A percentile compares a stretch with the other conserved stretches of the same genome.
phyloP scores from a whole-genome alignment of 106 monocot genomes.

The Ottelia alismoides region DNA sequence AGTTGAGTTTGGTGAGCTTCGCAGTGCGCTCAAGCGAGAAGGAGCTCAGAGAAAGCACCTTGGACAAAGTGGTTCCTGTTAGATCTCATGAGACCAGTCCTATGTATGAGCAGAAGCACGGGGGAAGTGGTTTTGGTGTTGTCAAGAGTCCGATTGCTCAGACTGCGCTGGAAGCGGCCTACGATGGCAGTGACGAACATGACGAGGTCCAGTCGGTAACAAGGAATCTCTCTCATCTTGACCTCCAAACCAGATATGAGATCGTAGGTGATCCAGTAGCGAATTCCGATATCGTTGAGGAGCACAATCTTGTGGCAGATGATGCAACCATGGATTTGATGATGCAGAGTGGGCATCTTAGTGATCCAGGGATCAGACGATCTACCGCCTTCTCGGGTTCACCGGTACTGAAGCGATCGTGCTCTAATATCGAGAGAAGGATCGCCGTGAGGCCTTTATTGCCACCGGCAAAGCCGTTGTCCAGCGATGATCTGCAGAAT shows the following conservation, averaged over 20 bases:
- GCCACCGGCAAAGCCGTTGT: conserved; percentile 35
- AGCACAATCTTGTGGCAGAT: conserved; percentile 17
- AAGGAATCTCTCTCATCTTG: conserved; percentile 50
- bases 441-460: conserved; percentile 1
- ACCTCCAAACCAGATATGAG: conserved; percentile 28
- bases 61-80: neutral
- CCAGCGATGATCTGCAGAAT: conserved; percentile 32
- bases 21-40: conserved; percentile 4
- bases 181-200: conserved; percentile 66
- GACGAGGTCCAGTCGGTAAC: conserved; percentile 48
- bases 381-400: conserved; percentile 22
- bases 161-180: conserved; percentile 31
- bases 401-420: conserved; percentile 54
- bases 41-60: conserved; percentile 5
- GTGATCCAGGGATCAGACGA: conserved; percentile 42
- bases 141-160: conserved; percentile 8
- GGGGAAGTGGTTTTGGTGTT: no score
- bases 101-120: conserved; percentile 4
- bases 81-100: neutral
- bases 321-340: conserved; percentile 19
- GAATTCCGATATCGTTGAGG: no score
- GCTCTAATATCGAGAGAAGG: conserved; percentile 89
- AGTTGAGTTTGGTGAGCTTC: conserved; percentile 32
- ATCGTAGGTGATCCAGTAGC: conserved; percentile 2
- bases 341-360: conserved; percentile 38